These are phyloP conservation scores for Candida albicans DNA, from an alignment of 1,139 yeast species.

Conservation along the genomic window DNA sequence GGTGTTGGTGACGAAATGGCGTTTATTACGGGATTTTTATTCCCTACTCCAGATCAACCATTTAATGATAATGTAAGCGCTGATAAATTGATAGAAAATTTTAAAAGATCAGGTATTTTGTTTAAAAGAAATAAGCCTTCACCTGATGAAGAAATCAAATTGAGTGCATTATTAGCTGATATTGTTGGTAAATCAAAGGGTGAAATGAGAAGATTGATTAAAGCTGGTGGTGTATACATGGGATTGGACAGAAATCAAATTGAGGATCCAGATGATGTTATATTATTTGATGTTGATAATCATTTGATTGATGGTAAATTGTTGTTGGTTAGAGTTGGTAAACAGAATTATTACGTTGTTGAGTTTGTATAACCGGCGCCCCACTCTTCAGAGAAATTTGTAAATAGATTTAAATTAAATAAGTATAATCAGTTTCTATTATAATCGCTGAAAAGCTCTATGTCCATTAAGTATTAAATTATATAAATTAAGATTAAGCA, in stretches of 20 bases:
- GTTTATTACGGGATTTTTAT: slow-evolving; percentile 61
- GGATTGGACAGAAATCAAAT: slow-evolving; percentile 65
- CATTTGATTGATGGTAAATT: slow-evolving; percentile 61
- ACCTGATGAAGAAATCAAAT: slow-evolving; percentile 30
- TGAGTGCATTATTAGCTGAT: slow-evolving; percentile 41
- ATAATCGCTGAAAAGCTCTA: no score
- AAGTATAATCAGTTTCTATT: no score
- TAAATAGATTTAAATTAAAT: not conserved
- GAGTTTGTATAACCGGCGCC: slow-evolving; percentile 31
- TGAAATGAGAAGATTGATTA: slow-evolving; percentile 64
- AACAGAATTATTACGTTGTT: slow-evolving; percentile 60
- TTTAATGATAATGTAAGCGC: slow-evolving; percentile 49
- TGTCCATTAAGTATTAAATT: not conserved
- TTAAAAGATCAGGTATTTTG: slow-evolving; percentile 62
- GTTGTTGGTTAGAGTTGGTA: slow-evolving; percentile 73
- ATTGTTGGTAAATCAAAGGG: slow-evolving; percentile 41
- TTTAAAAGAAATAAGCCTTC: slow-evolving; percentile 25
- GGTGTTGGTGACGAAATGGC: slow-evolving; percentile 72
- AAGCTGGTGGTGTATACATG: slow-evolving; percentile 69
- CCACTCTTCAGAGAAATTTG: not conserved
- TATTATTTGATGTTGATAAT: slow-evolving; percentile 42
- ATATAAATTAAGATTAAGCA: slow-evolving; percentile 14
- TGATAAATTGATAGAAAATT: slow-evolving; percentile 56
- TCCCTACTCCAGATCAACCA: slow-evolving; percentile 58
- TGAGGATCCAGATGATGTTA: slow-evolving; percentile 48